Base-by-base conservation (phyloP, 495 filamentous ascomycete species). In the Podospora pseudopauciseta region DNA sequence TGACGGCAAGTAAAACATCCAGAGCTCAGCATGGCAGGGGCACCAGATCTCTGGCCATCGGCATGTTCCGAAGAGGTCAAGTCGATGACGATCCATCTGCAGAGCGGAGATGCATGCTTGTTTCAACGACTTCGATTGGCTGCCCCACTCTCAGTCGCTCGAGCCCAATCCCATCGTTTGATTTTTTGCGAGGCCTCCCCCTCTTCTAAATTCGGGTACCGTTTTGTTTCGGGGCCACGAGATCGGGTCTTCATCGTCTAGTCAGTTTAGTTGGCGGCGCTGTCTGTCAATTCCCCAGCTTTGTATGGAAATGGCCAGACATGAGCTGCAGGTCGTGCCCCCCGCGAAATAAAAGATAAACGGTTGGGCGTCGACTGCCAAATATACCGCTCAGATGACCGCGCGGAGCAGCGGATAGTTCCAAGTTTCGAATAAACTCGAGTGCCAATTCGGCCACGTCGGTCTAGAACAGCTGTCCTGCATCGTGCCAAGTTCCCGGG, bases 171-270 rank as follows among this genome's bases (percentile, higher is more conserved):
- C 34, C 34, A 39, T 39, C 6, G 39, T 49, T 11, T 49, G 9
- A 49, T 16, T 49, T 11, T 3, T 49, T 11, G 60, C 60, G 60
- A 62, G 60, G 60, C 60, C 60, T 62, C 60, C 60, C 30, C 27
- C 27, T 62, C 23, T 23, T 23, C 23, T 23, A 23, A 23, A 23
- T 23, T 23, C 23, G 23, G 23, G 23, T 23, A 23, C 27, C 23
- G 27, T 26, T 28, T 6, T 20, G n/a, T 26, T 19, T 20, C 6
- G 23, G 55, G 60, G 60, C 30, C 60, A 34, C 23, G 18, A 62
- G 60, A 62, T 62, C 27, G 60, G 60, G 60, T 27, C 60, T 62
- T 7, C 19, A 62, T 26, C n/a, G 55, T 23, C 7, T 27, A 4
- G 2, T n/a, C 18, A 34, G 1, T 34, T 34, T 30, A 19, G 56